phyloP scores from a whole-genome alignment of 768 basidiomycete species.

The Cystobasidium onofrii region DNA sequence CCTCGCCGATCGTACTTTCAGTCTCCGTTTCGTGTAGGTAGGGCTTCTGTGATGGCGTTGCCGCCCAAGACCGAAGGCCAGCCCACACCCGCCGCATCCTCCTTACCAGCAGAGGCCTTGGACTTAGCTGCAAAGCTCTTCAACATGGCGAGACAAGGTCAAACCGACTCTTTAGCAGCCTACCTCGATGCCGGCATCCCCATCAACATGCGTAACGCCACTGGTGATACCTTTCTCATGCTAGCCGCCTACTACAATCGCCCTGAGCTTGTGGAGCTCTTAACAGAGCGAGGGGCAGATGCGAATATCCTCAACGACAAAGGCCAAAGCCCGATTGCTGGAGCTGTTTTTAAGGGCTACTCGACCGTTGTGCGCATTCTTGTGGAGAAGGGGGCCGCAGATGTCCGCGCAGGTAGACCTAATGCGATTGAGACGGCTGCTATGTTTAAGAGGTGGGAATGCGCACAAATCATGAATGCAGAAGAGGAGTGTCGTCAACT shows the following conservation, averaged over 20 bases:
- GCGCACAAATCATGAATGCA: conserved; percentile 10
- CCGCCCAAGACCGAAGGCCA: too few relatives aligned
- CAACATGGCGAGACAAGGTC: conserved; percentile 61
- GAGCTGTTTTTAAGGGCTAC: conserved; percentile 66
- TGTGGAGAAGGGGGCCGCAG: conserved; percentile 51
- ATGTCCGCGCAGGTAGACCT: conserved; percentile 60
- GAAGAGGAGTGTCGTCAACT: conserved; percentile 8
- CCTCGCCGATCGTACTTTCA: too few relatives aligned
- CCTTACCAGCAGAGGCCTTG: conserved; percentile 37
- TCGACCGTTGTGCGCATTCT: conserved; percentile 58
- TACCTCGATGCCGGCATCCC: conserved; percentile 67
- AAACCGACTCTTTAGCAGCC: conserved; percentile 52
- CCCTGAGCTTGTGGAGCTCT: conserved; percentile 51
- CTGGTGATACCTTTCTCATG: conserved; percentile 72
- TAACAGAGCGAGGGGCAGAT: conserved; percentile 57
- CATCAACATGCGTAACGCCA: conserved; percentile 61
- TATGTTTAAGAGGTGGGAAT: conserved; percentile 58
- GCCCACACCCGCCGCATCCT: too few relatives aligned
- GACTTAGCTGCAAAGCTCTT: conserved; percentile 63
- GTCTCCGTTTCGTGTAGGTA: too few relatives aligned
- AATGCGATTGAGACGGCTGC: conserved; percentile 63
- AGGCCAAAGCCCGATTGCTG: conserved; percentile 64
- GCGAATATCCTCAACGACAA: conserved; percentile 62
- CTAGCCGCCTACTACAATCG: conserved; percentile 66
- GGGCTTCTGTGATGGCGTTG: too few relatives aligned